Conservation (phyloP, 148 eudicot species). For the Euryodendron excelsum region DNA sequence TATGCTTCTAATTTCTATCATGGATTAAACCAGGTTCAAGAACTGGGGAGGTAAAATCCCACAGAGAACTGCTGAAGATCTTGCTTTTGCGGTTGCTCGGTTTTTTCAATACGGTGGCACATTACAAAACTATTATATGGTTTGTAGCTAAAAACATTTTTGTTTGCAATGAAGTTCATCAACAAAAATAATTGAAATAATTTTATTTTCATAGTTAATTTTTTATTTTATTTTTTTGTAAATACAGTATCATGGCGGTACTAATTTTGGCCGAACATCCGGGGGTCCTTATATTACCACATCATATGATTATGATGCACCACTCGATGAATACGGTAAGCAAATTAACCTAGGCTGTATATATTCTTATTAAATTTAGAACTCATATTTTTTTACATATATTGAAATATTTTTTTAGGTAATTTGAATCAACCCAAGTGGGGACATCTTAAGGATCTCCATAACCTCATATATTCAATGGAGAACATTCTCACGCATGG, state of each 20-base stretch:
- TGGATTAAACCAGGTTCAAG: slow-evolving; percentile 23
- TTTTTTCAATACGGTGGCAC: slow-evolving; percentile 43
- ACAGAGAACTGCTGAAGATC: slow-evolving; percentile 39
- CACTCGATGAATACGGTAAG: slow-evolving; percentile 36
- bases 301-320: slow-evolving; percentile 51
- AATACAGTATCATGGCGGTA: slow-evolving; percentile 55
- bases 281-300: slow-evolving; percentile 55
- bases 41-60: slow-evolving; percentile 38
- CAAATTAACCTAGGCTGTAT: background rate
- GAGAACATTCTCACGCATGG: slow-evolving; percentile 29
- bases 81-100: slow-evolving; percentile 35
- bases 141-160: background rate
- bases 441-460: slow-evolving; percentile 43
- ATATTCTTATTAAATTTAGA: background rate
- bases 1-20: background rate
- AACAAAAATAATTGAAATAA: background rate
- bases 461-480: slow-evolving; percentile 19
- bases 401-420: slow-evolving; percentile 4
- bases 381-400: background rate
- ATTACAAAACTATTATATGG: slow-evolving; percentile 43
- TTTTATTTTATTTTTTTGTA: background rate
- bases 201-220: background rate
- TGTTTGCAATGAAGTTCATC: too few species aligned
- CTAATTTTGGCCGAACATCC: slow-evolving; percentile 46
- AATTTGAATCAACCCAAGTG: slow-evolving; percentile 38